Conservation (phyloP, 305 asterid genomes). For the Fraxinus nigra region DNA sequence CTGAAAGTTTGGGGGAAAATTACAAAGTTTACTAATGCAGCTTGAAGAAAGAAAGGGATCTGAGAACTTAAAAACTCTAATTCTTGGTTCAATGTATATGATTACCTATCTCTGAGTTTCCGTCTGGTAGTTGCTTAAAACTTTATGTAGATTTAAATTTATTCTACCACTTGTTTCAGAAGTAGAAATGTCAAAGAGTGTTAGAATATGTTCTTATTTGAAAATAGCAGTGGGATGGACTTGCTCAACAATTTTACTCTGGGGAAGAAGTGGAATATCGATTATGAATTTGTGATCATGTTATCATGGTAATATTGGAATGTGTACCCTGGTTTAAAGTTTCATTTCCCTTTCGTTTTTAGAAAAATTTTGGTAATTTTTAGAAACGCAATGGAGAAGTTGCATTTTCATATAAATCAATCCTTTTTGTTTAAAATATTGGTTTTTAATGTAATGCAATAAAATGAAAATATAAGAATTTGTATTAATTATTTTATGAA, state of each 20-base stretch:
- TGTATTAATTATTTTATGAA: neutral
- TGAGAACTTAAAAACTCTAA: slow-evolving; percentile 1
- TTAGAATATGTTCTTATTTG: neutral
- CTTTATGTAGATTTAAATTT: neutral
- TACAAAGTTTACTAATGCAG: neutral
- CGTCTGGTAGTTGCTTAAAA: slow-evolving; percentile 4
- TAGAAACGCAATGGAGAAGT: neutral
- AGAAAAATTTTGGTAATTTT: neutral
- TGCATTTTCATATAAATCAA: neutral
- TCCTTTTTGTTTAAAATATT: neutral
- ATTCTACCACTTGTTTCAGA: neutral
- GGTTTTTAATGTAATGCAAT: neutral
- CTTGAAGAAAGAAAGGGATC: neutral
- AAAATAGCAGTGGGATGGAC: neutral
- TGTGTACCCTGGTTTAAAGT: neutral
- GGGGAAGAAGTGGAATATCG: neutral
- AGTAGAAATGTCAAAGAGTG: neutral
- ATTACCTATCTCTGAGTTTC: slow-evolving; percentile 5
- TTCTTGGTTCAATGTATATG: slow-evolving; percentile 8
- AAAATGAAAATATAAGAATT: neutral
- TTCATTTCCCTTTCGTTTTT: neutral
- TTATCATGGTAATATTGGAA: slow-evolving; percentile 8
- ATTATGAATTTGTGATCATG: neutral
- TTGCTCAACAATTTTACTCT: slow-evolving; percentile 8
- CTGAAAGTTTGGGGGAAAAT: slow-evolving; percentile 1